Conservation (phyloP, 306 rosid species). For the Gleditsia sinensis region DNA sequence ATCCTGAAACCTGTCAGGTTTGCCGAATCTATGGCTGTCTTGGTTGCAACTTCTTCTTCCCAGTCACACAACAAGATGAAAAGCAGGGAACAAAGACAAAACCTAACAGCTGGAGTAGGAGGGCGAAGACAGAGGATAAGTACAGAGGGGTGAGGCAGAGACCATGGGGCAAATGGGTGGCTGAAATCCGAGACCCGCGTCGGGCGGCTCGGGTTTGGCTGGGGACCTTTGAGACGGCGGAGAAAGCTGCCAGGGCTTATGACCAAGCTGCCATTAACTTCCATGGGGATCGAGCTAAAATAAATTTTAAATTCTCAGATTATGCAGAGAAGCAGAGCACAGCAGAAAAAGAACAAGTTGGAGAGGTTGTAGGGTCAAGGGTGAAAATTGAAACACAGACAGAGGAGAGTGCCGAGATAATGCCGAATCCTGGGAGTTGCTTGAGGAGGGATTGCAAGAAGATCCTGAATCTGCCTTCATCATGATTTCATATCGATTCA, state of each 20-base stretch:
- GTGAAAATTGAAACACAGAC: too few relatives aligned
- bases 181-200: conserved; percentile 60
- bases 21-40: conserved; percentile 48
- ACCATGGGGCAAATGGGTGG: conserved; percentile 76
- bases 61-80: background rate
- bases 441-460: too few relatives aligned
- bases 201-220: conserved; percentile 54
- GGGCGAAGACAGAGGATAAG: background rate
- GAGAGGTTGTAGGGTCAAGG: background rate
- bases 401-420: too few relatives aligned
- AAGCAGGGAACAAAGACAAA: too few relatives aligned
- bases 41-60: conserved; percentile 47
- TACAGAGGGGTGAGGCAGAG: conserved; percentile 69
- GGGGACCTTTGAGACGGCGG: conserved; percentile 57
- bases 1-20: conserved; percentile 32
- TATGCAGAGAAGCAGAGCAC: background rate
- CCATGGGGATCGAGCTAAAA: conserved; percentile 49
- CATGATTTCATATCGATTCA: too few relatives aligned
- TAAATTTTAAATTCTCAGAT: conserved; percentile 44
- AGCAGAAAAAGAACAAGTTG: background rate
- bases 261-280: conserved; percentile 61
- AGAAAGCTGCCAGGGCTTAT: conserved; percentile 66
- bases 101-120: background rate
- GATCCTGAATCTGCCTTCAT: too few relatives aligned
- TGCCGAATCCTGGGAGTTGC: too few relatives aligned